Conservation (phyloP, 1,139 yeast species). For the Yamadazyma taylorii region DNA sequence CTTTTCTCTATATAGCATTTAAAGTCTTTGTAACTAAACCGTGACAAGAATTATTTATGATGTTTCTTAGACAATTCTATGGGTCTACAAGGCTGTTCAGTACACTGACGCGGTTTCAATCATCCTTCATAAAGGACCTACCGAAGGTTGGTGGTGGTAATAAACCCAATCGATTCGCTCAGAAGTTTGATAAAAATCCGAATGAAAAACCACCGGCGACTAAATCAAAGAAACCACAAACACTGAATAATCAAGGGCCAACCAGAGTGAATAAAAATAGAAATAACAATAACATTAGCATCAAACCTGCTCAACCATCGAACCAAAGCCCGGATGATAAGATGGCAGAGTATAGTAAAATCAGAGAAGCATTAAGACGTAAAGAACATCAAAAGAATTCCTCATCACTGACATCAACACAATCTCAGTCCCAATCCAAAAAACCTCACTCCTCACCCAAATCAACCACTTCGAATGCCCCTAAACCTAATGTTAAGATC, state of each 20-base stretch:
- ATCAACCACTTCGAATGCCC: background rate
- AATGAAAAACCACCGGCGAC: background rate
- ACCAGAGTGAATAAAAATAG: background rate
- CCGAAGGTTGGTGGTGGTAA: constrained; percentile 13
- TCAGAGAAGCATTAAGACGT: constrained; percentile 18
- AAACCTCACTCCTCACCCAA: too few species aligned
- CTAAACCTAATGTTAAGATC: constrained; percentile 32
- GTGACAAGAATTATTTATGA: too few species aligned
- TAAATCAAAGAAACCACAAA: constrained; percentile 1
- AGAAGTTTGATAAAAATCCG: constrained; percentile 14
- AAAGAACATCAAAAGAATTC: constrained; percentile 9
- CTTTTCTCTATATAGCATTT: too few species aligned
- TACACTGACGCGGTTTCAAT: background rate
- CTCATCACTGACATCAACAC: background rate
- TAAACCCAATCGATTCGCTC: constrained; percentile 30
- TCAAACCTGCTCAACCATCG: background rate
- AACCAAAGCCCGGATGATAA: background rate
- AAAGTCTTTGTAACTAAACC: too few species aligned
- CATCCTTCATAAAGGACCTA: background rate
- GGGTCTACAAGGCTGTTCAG: background rate
- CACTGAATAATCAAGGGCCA: constrained; percentile 1
- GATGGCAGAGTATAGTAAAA: constrained; percentile 12
- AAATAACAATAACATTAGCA: background rate
- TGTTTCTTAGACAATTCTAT: too few species aligned
- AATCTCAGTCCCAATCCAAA: constrained; percentile 1